Evolutionary conservation across 2,329 filamentous ascomycete genomes (phyloP).

Genomic region (Penicillium capsulatum): DNA sequence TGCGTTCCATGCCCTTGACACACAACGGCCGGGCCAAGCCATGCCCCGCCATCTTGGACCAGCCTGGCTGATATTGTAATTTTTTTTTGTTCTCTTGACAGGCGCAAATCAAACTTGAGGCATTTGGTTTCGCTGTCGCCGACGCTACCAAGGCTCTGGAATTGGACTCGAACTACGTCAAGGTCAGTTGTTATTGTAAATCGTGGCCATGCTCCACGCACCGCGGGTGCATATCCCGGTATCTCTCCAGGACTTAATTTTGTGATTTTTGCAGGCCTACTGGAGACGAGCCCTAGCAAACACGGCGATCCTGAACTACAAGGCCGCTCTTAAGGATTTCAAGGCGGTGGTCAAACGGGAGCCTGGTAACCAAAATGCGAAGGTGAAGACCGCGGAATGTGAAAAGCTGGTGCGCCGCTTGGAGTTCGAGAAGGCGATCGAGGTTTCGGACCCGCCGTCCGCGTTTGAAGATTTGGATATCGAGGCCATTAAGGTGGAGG

Average conservation of each 20-base stretch:
- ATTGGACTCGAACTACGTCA: conserved; percentile 80
- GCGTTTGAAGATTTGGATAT: conserved; percentile 87
- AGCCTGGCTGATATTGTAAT: too few relatives aligned
- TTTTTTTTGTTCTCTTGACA: conserved; percentile 35
- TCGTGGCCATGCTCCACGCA: not conserved
- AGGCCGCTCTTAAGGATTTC: conserved; percentile 87
- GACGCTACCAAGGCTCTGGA: conserved; percentile 91
- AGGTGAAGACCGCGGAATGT: conserved; percentile 85
- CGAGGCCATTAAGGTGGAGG: conserved; percentile 76
- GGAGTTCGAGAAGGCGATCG: conserved; percentile 92
- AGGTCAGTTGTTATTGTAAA: conserved; percentile 53
- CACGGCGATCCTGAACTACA: conserved; percentile 82
- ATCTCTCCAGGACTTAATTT: not conserved
- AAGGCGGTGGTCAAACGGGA: conserved; percentile 84
- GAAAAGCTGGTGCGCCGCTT: conserved; percentile 90
- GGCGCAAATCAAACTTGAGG: conserved; percentile 93
- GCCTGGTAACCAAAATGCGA: conserved; percentile 83
- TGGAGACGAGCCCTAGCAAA: conserved; percentile 90
- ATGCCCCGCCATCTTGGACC: not conserved
- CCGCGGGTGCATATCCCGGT: not conserved
- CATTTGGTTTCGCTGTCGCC: conserved; percentile 85
- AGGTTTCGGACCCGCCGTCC: conserved; percentile 85
- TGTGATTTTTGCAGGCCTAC: conserved; percentile 62
- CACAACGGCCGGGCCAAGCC: too few relatives aligned
- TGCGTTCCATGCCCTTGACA: conserved; percentile 41